Evolutionary conservation across 176 grass and related monocot genomes (phyloP).

Genomic region (Zoysia japonica): DNA sequence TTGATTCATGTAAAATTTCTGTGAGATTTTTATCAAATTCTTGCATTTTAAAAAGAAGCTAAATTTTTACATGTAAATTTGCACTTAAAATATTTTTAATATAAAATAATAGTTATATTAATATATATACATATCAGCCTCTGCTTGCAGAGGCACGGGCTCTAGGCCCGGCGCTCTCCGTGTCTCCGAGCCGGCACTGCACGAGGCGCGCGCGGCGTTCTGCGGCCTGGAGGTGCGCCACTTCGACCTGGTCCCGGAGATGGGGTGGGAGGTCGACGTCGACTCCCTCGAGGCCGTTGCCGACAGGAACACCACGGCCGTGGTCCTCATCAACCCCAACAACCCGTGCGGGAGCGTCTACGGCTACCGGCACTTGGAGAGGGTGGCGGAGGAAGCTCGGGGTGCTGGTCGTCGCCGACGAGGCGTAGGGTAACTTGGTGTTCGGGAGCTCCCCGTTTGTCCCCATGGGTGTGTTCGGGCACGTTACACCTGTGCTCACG

Average conservation of each 20-base stretch:
- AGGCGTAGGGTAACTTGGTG: constrained; percentile 57
- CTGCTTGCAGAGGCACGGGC: too few relatives aligned
- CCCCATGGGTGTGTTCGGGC: constrained; percentile 59
- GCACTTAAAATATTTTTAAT: too few relatives aligned
- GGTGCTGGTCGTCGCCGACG: constrained; percentile 63
- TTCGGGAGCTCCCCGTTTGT: constrained; percentile 50
- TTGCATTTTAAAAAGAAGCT: too few relatives aligned
- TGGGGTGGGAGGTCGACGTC: constrained; percentile 56
- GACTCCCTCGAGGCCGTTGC: constrained; percentile 50
- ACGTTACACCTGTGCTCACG: constrained; percentile 44
- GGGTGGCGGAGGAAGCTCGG: constrained; percentile 63
- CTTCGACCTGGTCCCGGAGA: constrained; percentile 56
- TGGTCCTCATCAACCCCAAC: constrained; percentile 61
- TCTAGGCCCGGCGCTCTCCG: too few relatives aligned
- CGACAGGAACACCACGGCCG: constrained; percentile 57
- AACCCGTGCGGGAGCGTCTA: constrained; percentile 76
- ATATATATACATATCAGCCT: too few relatives aligned
- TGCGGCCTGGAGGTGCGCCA: constrained; percentile 38
- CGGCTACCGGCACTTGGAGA: constrained; percentile 42
- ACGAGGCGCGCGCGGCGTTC: constrained; percentile 37
- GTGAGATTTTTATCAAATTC: too few relatives aligned
- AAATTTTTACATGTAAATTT: too few relatives aligned
- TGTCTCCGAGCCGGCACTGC: too few relatives aligned
- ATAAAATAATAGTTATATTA: too few relatives aligned
- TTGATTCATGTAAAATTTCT: too few relatives aligned